Percentiles rank a stretch among this genome's conserved stretches.
Conservation (phyloP, 2,329 filamentous ascomycete species). For the Fusarium sp. region DNA sequence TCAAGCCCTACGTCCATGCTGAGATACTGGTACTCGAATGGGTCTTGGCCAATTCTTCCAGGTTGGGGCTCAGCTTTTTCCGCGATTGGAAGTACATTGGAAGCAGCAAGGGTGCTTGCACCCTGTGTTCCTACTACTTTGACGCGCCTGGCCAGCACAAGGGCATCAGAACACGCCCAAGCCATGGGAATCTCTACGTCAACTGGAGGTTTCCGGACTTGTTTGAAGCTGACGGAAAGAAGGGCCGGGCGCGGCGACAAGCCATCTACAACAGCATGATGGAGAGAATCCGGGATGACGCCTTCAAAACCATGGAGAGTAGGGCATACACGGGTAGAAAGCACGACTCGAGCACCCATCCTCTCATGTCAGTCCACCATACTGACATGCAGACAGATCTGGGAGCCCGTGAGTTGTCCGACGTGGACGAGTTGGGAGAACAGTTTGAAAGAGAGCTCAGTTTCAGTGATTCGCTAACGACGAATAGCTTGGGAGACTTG, state of each 20-base stretch:
- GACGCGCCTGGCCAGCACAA: conserved; percentile 29
- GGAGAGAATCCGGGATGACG: conserved; percentile 47
- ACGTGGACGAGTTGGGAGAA: conserved; percentile 37
- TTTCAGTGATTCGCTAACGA: conserved; percentile 8
- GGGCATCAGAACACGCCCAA: conserved; percentile 47
- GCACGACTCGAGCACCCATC: conserved; percentile 53
- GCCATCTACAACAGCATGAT: conserved; percentile 49
- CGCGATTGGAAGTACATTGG: conserved; percentile 56
- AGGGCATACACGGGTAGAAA: conserved; percentile 47
- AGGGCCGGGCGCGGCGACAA: conserved; percentile 29
- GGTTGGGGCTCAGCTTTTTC: conserved; percentile 48
- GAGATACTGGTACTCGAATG: conserved; percentile 54
- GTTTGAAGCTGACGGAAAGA: conserved; percentile 15
- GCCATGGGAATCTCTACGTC: conserved; percentile 58
- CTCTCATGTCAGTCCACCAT: conserved; percentile 21
- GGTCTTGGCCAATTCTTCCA: conserved; percentile 33
- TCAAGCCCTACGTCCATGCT: conserved; percentile 54
- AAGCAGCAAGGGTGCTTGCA: conserved; percentile 59
- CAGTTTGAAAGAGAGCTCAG: conserved; percentile 21
- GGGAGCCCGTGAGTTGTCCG: conserved; percentile 13
- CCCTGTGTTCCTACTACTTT: conserved; percentile 59
- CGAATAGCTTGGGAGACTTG: conserved; percentile 8
- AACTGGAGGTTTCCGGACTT: conserved; percentile 58
- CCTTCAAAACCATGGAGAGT: conserved; percentile 47
- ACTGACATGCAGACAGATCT: conserved; percentile 31